Base-by-base conservation (phyloP, 1,139 yeast species). In the Yamadazyma siamensis region DNA sequence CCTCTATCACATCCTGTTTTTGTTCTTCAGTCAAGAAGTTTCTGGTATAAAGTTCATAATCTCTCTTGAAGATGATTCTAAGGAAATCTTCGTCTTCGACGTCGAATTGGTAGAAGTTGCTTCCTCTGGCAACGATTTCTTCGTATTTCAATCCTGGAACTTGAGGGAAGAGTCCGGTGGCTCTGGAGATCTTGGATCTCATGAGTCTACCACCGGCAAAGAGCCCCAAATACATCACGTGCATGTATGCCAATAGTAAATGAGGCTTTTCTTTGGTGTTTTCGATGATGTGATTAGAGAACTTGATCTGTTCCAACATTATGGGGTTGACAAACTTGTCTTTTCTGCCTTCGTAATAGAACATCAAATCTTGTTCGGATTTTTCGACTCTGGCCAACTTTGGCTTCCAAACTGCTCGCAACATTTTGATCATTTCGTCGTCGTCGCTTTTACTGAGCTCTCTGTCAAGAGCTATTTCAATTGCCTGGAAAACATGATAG, bases 161-260 rank as follows among this genome's bases (percentile, higher is more conserved):
- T 43, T 78, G 78, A 4, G 94, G 94, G 65, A 83, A 83, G 37
- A 85, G 59, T 2, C 89, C 87, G 4, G 81, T 63, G 19, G 88
- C 79, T 47, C 71, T 76, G 29, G 81, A 67, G 21, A 85, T 57
- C 13, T 78, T 72, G 2, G 88, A 78, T 37, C 82, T 65, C 77
- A 85, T 72, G 31, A 85, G 69, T 41, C 80, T 67, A 17, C 94
- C 95, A 29, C 95, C 95, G 5, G 95, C 95, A 60, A 86, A 86
- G 29, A 86, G 68, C 1, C 94, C 95, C 50, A 85, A 63, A 56
- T 86, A 86, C 78, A 85, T 72, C 26, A 84, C 94, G 51, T 85
- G 95, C 62, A 86, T 75, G 56, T 85, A 85, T n/a, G 95, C 94
- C 35, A 86, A 64, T 23, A 85, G 58, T 21, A 83, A 58, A 47